A percentile compares a stretch with the other conserved stretches of the same genome.
phyloP scores from a whole-genome alignment of 1,284 basidiomycete species.

The Hortiboletus rubellus region DNA sequence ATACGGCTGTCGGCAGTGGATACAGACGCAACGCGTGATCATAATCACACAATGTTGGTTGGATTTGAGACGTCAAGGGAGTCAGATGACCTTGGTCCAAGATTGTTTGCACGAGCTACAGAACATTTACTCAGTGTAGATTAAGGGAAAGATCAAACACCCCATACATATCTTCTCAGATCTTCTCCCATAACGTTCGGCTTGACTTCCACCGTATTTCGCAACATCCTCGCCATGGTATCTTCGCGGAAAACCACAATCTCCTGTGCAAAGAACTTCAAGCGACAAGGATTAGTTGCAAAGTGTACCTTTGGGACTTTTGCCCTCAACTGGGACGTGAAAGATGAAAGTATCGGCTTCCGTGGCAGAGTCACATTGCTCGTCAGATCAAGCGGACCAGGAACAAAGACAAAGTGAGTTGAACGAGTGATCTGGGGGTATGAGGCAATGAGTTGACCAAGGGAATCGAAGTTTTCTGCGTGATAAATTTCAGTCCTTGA shows the following conservation, averaged over 20 bases:
- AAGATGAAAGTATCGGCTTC: conserved; percentile 72
- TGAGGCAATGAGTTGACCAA: conserved; percentile 81
- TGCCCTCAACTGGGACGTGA: conserved; percentile 66
- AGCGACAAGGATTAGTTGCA: conserved; percentile 89
- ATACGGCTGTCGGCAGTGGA: conserved; percentile 89
- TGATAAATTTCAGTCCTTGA: conserved; percentile 4
- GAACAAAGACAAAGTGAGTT: conserved; percentile 93
- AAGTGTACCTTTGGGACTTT: conserved; percentile 81
- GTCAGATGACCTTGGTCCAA: conserved; percentile 91
- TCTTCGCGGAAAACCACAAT: conserved; percentile 95
- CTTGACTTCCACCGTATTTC: conserved; percentile 88
- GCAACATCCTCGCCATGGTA: conserved; percentile 89
- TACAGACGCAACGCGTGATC: conserved; percentile 94
- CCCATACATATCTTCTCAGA: conserved; percentile 81
- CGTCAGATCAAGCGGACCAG: conserved; percentile 89
- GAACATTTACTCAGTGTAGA: conserved; percentile 7
- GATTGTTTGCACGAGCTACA: conserved; percentile 88
- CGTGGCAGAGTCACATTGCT: conserved; percentile 78
- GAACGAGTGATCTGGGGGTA: conserved; percentile 76
- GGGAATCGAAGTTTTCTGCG: conserved; percentile 80
- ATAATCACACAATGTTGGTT: conserved; percentile 88
- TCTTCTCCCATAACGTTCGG: conserved; percentile 72
- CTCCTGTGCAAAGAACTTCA: conserved; percentile 96
- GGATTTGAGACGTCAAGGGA: conserved; percentile 80
- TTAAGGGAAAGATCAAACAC: background rate